These are phyloP conservation scores for Aureobasidium sp. DNA, from an alignment of 2,329 filamentous ascomycete genomes.

Conservation along the genomic window DNA sequence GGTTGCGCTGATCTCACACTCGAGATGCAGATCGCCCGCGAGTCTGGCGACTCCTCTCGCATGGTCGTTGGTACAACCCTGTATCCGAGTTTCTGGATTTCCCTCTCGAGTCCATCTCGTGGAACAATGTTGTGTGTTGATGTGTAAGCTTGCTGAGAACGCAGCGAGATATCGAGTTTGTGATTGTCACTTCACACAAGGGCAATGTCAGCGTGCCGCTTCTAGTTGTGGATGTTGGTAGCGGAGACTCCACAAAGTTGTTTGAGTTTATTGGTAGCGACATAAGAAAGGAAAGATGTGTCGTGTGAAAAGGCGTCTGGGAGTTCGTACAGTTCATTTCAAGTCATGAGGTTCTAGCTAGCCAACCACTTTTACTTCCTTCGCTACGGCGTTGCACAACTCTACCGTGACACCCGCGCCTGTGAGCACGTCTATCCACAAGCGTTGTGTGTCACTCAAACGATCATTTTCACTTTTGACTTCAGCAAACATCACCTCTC, in stretches of 20 bases:
- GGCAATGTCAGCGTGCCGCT: neutral
- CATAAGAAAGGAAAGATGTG: neutral
- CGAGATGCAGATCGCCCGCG: constrained; percentile 5
- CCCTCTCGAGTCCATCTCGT: neutral
- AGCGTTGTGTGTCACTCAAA: constrained; percentile 85
- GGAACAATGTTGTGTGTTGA: neutral
- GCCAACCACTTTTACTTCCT: constrained; percentile 36
- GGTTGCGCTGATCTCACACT: neutral
- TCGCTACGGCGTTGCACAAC: constrained; percentile 58
- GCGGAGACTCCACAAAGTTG: neutral
- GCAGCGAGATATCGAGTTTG: neutral
- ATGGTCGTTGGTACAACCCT: constrained; percentile 1
- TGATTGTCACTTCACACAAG: neutral
- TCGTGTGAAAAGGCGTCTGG: neutral
- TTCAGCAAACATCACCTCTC: constrained; percentile 34
- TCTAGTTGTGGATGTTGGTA: neutral
- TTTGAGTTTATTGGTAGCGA: neutral
- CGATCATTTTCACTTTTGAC: constrained; percentile 66
- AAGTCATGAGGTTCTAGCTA: neutral
- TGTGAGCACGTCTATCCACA: constrained; percentile 93
- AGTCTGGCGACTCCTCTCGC: neutral
- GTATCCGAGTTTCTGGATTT: neutral
- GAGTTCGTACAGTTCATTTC: neutral
- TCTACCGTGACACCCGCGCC: constrained; percentile 80
- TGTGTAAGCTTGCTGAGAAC: neutral